Evolutionary conservation across 352 stramenopile species (phyloP).

Genomic region (Pythium aristosporum): DNA sequence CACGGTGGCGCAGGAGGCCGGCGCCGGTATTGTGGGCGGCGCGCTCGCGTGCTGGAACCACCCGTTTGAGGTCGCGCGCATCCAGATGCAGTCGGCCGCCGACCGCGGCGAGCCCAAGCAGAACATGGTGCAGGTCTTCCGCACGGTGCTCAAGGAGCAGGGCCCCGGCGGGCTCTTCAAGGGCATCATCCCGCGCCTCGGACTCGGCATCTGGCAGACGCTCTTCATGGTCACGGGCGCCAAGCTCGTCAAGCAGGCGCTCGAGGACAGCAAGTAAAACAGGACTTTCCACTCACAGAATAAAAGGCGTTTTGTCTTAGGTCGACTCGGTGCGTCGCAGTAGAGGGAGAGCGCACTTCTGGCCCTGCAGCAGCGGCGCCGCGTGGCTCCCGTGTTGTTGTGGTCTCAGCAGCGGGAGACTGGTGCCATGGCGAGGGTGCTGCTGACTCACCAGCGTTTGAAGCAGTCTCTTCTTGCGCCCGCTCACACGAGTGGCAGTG

Average conservation of each 20-base stretch:
- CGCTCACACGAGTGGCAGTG: conserved; percentile 9
- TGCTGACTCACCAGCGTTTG: neutral
- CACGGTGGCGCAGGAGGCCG: conserved; percentile 84
- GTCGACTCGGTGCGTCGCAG: neutral
- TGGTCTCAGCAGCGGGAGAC: neutral
- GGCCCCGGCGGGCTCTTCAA: conserved; percentile 87
- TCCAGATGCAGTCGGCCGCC: conserved; percentile 90
- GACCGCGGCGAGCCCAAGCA: conserved; percentile 88
- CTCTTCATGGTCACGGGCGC: conserved; percentile 92
- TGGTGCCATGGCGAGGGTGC: neutral
- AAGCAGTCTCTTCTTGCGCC: conserved; percentile 1
- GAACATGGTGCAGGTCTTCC: conserved; percentile 90
- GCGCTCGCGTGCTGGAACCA: conserved; percentile 91
- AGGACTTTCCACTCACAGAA: neutral
- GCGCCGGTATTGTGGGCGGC: conserved; percentile 83
- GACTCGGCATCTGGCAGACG: conserved; percentile 89
- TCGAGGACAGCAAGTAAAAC: conserved; percentile 50
- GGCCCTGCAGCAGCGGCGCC: no score
- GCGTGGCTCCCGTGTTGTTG: neutral
- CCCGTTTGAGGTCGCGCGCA: conserved; percentile 90
- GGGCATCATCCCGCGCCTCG: conserved; percentile 85
- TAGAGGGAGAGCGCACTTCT: neutral
- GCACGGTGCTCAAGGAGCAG: conserved; percentile 83
- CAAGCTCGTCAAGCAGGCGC: conserved; percentile 86
- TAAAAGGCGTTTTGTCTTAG: neutral